A percentile compares a stretch with the other conserved stretches of the same genome.
These are phyloP conservation scores for Colletotrichum sublineola DNA, from an alignment of 2,329 filamentous ascomycete genomes.

Conservation along the genomic window DNA sequence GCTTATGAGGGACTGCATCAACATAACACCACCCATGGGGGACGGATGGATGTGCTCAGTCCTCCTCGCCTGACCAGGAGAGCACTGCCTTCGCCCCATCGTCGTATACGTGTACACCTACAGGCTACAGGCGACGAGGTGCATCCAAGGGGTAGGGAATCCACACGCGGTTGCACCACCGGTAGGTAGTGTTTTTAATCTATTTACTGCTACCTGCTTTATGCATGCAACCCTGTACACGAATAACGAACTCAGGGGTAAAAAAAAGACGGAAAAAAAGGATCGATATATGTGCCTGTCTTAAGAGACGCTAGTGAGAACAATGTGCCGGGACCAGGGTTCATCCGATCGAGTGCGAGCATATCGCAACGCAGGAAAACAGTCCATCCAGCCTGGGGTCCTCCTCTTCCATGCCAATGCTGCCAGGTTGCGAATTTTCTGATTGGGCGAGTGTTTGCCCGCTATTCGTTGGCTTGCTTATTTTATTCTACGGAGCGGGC, in stretches of 20 bases:
- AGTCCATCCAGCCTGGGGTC: background rate
- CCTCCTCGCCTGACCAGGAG: background rate
- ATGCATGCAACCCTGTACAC: background rate
- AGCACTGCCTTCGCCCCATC: constrained; percentile 11
- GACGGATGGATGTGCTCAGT: too few relatives aligned
- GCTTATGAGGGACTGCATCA: background rate
- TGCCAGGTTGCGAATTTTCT: background rate
- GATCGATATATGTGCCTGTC: background rate
- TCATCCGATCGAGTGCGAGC: background rate
- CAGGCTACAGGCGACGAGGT: background rate
- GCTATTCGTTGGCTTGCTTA: background rate
- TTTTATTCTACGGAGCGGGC: background rate
- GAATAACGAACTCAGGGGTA: background rate
- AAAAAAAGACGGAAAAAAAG: background rate
- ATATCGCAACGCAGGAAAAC: background rate
- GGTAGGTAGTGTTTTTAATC: background rate
- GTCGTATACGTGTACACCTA: background rate
- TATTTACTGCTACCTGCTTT: background rate
- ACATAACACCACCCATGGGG: background rate
- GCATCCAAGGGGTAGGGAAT: background rate
- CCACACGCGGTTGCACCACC: background rate
- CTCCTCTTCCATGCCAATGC: background rate
- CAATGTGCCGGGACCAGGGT: background rate
- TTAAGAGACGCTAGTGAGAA: background rate
- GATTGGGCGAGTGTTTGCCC: background rate